phyloP scores from a whole-genome alignment of 306 rosid species.

The Gillenia trifoliata region DNA sequence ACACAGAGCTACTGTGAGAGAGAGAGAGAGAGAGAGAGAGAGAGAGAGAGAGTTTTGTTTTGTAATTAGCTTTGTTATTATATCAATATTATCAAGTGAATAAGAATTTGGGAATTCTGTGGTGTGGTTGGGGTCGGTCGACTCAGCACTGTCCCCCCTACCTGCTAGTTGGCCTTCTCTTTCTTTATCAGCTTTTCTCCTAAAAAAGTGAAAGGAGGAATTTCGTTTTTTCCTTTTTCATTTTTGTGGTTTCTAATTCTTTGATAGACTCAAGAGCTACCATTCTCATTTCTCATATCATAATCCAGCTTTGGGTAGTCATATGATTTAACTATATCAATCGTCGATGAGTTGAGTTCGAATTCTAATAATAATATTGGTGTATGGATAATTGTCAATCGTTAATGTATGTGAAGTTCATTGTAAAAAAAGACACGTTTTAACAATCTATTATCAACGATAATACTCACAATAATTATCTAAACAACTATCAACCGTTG shows the following conservation, averaged over 20 bases:
- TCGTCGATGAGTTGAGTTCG: too few species aligned
- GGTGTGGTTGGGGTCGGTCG: constrained; percentile 20
- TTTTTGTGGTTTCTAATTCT: background rate
- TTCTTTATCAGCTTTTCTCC: background rate
- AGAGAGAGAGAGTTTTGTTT: constrained; percentile 4
- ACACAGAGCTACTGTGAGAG: background rate
- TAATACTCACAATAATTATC: too few species aligned
- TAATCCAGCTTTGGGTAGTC: background rate
- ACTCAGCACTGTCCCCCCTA: constrained; percentile 19
- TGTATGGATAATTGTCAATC: too few species aligned
- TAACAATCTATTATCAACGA: too few species aligned
- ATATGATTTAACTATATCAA: too few species aligned
- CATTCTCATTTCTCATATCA: too few species aligned
- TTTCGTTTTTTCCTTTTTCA: background rate
- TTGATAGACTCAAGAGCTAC: background rate
- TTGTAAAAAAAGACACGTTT: fast-evolving
- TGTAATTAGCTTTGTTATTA: background rate
- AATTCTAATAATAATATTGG: too few species aligned
- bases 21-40: background rate
- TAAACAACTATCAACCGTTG: too few species aligned
- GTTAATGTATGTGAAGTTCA: too few species aligned
- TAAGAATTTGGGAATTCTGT: background rate
- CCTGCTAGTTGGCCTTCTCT: background rate
- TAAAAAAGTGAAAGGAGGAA: background rate
- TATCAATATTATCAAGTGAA: background rate